Conservation (phyloP, 805 yeast genomes). For the Kregervanrija delftensis region DNA sequence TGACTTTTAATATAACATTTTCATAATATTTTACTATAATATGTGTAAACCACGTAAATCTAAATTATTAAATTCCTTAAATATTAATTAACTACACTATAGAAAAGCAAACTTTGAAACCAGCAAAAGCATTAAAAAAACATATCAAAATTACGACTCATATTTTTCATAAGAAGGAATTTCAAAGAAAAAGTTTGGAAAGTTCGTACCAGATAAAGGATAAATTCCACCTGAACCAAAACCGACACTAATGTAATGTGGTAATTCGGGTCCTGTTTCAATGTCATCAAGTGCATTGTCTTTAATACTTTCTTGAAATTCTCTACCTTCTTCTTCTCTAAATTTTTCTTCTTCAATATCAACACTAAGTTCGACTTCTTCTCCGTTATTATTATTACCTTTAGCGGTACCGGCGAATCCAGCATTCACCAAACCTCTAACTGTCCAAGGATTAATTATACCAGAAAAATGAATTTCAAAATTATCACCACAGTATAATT, state of each 20-base stretch:
- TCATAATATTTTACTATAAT: too few species aligned
- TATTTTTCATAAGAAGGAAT: constrained; percentile 44
- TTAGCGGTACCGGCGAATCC: constrained; percentile 55
- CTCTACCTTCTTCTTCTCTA: constrained; percentile 5
- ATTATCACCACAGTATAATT: constrained; percentile 69
- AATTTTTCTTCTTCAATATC: constrained; percentile 1
- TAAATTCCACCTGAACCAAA: constrained; percentile 13
- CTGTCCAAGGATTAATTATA: constrained; percentile 78
- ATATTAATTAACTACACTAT: too few species aligned
- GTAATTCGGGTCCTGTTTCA: neutral
- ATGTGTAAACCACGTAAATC: too few species aligned
- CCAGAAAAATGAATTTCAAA: constrained; percentile 90
- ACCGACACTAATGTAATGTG: constrained; percentile 13
- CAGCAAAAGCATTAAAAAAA: neutral
- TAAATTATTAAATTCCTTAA: too few species aligned
- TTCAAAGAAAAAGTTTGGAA: constrained; percentile 75
- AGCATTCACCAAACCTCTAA: constrained; percentile 63
- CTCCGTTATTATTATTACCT: constrained; percentile 5
- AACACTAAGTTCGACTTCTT: neutral
- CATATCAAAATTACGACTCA: constrained; percentile 1
- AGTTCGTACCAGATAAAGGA: constrained; percentile 56
- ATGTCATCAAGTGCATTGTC: constrained; percentile 1
- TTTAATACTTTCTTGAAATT: constrained; percentile 5
- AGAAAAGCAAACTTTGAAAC: too few species aligned
- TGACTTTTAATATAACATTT: too few species aligned